phyloP scores from a whole-genome alignment of 305 asterid species.

The Euphrasia arctica region DNA sequence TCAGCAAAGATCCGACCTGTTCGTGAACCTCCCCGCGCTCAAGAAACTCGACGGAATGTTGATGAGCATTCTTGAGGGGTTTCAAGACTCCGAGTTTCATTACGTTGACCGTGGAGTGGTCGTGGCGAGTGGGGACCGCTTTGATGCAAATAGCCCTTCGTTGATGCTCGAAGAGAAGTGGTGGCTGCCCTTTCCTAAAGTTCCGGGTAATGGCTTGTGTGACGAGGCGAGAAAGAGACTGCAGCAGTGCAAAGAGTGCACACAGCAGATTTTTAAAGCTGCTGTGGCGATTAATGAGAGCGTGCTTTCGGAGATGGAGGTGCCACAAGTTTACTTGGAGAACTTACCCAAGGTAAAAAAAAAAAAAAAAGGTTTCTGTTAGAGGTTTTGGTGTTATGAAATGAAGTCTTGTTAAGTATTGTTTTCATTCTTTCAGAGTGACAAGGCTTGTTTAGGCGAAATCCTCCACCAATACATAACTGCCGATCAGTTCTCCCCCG shows the following conservation, averaged over 20 bases:
- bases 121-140: conserved; percentile 46
- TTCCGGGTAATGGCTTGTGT: conserved; percentile 83
- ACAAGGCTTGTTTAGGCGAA: conserved; percentile 81
- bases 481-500: conserved; percentile 87
- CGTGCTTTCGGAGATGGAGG: conserved; percentile 91
- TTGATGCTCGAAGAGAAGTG: conserved; percentile 96
- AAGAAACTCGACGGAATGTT: conserved; percentile 93
- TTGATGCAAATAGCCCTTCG: conserved; percentile 62
- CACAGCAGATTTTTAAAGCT: conserved; percentile 92
- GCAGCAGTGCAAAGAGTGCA: conserved; percentile 94
- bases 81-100: conserved; percentile 75
- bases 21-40: conserved; percentile 86
- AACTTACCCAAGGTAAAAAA: conserved; percentile 74
- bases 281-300: conserved; percentile 89
- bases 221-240: conserved; percentile 78
- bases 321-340: conserved; percentile 74
- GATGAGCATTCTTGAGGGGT: conserved; percentile 84
- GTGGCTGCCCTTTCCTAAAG: conserved; percentile 98
- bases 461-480: conserved; percentile 72
- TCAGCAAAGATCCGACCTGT: conserved; percentile 70
- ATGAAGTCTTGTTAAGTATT: conserved; percentile 34
- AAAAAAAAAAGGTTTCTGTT: not conserved
- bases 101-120: conserved; percentile 85
- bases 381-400: not conserved
- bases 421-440: conserved; percentile 59